Evolutionary conservation across 163 green algal species (phyloP), one percentile per base, ranked within the genome.

Genomic region (Scenedesmus sp.): DNA sequence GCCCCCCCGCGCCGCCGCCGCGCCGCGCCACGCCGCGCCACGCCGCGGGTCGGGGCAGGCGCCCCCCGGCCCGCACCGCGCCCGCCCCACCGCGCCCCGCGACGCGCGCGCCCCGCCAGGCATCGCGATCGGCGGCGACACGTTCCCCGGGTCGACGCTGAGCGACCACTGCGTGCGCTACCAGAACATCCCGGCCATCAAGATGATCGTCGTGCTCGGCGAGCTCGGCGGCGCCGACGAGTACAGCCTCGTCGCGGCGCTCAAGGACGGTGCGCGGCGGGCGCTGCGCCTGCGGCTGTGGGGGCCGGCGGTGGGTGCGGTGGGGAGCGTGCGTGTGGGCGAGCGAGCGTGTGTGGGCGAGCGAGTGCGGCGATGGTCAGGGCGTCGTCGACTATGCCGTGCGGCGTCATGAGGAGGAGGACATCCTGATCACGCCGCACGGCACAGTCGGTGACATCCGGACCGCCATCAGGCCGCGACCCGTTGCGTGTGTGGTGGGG

Each of bases 161-260:
- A 95, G 87, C 2, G 95, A 98, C 78, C 95, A 98, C 84, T 96
- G 91, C 88, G 82, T 97, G 39, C 86, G 95, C 44, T 98, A 96
- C 84, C 88, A 98, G 83, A 87, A 93, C 78, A 98, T 84, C 39
- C 62, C 78, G 22, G 47, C 92, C 83, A 86, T 98, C 73, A 98
- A 98, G 87, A 92, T 98, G 87, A 98, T 98, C 60, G 94, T 98
- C 63, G 92, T 98, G 60, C 89, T 98, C 69, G 95, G 95, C 1
- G 95, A 98, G 89, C 89, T 98, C 63, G 95, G 95, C 2, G 94
- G 94, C 29, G 14, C 42, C 14, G 95, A 98, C 73, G 95, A 98
- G 87, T 98, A 98, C 89, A 90, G 84, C 22, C 86, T 98, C 78
- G 92, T 93, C 54, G 84, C 87, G 3, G 90, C 90, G 1, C 77